Evolutionary conservation across 495 filamentous ascomycete species (phyloP), one percentile per base, ranked within the genome.

Genomic region (Penicillium verhagenii): DNA sequence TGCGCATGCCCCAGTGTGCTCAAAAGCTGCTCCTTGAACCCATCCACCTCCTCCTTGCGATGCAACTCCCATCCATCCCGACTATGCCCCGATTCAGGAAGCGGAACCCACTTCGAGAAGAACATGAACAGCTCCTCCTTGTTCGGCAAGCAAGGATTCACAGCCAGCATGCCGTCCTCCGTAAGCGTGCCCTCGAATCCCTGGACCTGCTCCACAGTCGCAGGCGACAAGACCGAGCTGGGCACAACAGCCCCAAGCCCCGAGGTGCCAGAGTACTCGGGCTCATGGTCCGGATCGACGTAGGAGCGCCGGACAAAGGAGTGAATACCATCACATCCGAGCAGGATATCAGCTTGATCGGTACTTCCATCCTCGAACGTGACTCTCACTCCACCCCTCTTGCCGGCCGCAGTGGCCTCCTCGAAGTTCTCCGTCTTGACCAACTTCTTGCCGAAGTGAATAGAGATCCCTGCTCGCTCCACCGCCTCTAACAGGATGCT

Each of bases 311-410:
- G 65, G 2, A 71, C 69, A 5, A 63, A 68, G 16, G 78, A 75
- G 33, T 78, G 78, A 14, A 84, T 79, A 0, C 84, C 84, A 68
- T 86, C 83, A 14, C 81, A 79, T 6, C 78, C 83, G 47, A 87
- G 67, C 8, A 85, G 58, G 11, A 88, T 26, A 66, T 79, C 78
- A 0, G 72, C 79, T 0, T 70, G 64, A 19, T 68, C 70, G 0
- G 20, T 40, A 2, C 56, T 54, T 0, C 68, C 71, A 47, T 75
- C 71, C 1, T 57, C 56, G 42, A 75, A 73, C 14, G 44, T 52
- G 1, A 69, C 61, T 2, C 38, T 57, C 4, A 72, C 60, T 10
- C 55, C 52, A 6, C 39, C 33, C 1, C 46, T 54, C 0, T 43
- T 24, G 7, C 70, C 66, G 13, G 33, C 4, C 0, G 4, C 33